phyloP scores from a whole-genome alignment of 2,329 filamentous ascomycete genomes.

The Ascomycota sp. region DNA sequence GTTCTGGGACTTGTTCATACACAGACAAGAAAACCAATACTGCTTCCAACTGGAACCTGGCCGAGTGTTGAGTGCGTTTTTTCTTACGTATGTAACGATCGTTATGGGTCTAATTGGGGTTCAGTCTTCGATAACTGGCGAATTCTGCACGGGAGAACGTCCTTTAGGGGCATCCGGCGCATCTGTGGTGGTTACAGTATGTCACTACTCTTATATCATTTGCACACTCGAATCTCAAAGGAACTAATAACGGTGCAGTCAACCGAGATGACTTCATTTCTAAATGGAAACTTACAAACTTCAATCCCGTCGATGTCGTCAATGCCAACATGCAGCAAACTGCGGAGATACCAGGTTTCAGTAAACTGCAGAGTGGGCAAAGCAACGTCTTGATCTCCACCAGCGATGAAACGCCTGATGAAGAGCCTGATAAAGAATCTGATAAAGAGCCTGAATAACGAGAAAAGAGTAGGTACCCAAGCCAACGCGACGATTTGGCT shows the following conservation, averaged over 20 bases:
- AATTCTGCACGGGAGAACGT: conserved; percentile 67
- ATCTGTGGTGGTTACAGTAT: conserved; percentile 84
- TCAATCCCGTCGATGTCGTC: conserved; percentile 24
- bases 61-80: conserved; percentile 45
- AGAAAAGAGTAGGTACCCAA: no score
- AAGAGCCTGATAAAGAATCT: no score
- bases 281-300: conserved; percentile 53
- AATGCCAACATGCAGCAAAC: conserved; percentile 10
- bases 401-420: no score
- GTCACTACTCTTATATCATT: conserved; percentile 13
- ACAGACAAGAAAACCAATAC: conserved; percentile 43
- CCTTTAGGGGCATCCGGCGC: conserved; percentile 65
- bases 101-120: neutral
- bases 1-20: conserved; percentile 52
- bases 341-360: no score
- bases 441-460: no score
- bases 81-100: neutral
- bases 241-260: conserved; percentile 23
- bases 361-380: no score
- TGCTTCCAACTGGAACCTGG: conserved; percentile 71
- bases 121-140: conserved; percentile 92
- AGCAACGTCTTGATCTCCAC: no score
- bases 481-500: no score
- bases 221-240: neutral
- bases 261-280: conserved; percentile 67